Evolutionary conservation across 331 rosid genomes (phyloP), one percentile per base, ranked within the genome.

Genomic region (Cydonia oblonga): DNA sequence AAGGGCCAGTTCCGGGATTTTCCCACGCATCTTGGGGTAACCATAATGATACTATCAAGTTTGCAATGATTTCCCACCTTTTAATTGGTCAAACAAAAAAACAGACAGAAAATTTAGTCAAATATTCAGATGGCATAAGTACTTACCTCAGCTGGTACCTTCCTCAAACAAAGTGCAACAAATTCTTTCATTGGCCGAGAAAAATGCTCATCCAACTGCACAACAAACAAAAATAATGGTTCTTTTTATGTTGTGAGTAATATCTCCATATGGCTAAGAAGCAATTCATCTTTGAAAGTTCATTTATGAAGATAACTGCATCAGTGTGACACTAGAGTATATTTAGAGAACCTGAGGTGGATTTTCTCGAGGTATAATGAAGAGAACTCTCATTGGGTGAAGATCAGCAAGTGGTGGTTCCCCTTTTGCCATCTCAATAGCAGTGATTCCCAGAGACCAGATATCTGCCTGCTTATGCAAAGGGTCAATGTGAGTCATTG

Each of bases 391-490:
- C 97, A 96, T 96, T 16, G 99, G 97, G 76, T 92, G 99, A 79
- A 96, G 96, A 88, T 96, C 99, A 52, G 99, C 93, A 67, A 88
- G 97, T 18, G 99, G 99, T 60, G 99, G 99, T 72, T 96, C 99
- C 75, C 97, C 99, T 83, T 96, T 96, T 5, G 99, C 99, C 99
- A 96, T 91, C 84, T 96, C 99, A 81, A 96, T 96, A 42, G 96
- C 92, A 82, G 97, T 91, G 79, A 96, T 96, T 64, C 99, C 99
- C 61, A 96, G 78, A 53, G 99, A 96, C 99, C 97, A 96, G 80
- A 96, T 91, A 83, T 96, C 99, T 76, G 99, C 99, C 99, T 96
- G 90, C 80, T 44, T 68, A 78, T 66, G 77, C 78, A 75, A 87
- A 76, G 68, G 67, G 72, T 53, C 66, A 51, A 23, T 63, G 25